Evolutionary conservation across 2,329 filamentous ascomycete genomes (phyloP), one percentile per base, ranked within the genome.

Genomic region (Byssothecium circinans): DNA sequence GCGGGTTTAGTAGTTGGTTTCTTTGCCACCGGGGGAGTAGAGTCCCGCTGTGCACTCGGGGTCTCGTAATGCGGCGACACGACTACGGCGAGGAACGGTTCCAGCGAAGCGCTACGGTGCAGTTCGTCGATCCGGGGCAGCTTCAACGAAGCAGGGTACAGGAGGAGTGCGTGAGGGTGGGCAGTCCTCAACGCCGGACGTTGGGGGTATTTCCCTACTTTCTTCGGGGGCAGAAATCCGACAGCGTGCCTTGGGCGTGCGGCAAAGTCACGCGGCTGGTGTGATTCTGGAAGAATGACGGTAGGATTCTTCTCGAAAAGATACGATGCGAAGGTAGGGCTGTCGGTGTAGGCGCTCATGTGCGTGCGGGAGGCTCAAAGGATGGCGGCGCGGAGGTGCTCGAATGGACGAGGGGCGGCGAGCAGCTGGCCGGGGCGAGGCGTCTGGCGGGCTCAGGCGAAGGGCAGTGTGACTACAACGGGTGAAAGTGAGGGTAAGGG

Each of bases 31-130:
- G 54, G 49, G 45, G 59, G 43, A 53, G 60, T 52, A 47, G 56
- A 52, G 52, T 67, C 64, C 65, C 67, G 64, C 64, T 43, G 32
- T 36, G 18, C 8, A 33, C 23, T 60, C 61, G 61, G 67, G 64
- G 60, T 58, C 60, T 56, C 59, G 54, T 39, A 54, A 64, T 39
- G 60, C 66, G 60, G 57, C 62, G 69, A 72, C 69, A 72, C 67
- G 62, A 62, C 70, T 65, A 67, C 64, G 68, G 68, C 60, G 55
- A 67, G 60, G 27, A 54, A 43, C 38, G 55, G 50, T 44, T 58
- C 54, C 19, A 41, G 45, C 12, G 37, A 19, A n/a, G 49, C 34
- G 46, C 53, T 49, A 47, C 51, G 47, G 53, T 58, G 61, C 50
- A 61, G 50, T 56, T 61, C 50, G 56, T 61, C 61, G 53, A 61